Evolutionary conservation across 805 yeast genomes (phyloP).

Genomic region (Wickerhamomyces subpelliculosus): DNA sequence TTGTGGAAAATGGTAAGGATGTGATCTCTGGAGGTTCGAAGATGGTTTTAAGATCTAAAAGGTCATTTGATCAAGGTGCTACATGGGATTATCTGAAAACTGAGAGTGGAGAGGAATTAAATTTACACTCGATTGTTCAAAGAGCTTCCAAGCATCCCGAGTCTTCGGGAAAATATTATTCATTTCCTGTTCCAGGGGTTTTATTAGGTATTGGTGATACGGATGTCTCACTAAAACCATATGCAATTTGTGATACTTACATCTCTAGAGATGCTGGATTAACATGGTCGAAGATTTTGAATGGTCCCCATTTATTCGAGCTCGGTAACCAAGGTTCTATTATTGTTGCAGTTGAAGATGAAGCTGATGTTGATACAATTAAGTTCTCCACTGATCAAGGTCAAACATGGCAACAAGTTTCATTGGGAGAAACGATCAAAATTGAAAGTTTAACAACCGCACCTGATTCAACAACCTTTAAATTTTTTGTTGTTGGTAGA

Average conservation of each 20-base stretch:
- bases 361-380: conserved; percentile 27
- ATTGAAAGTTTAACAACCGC: conserved; percentile 47
- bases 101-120: conserved; percentile 30
- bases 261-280: conserved; percentile 72
- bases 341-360: conserved; percentile 50
- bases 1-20: conserved; percentile 16
- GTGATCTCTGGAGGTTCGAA: conserved; percentile 4
- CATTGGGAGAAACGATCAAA: conserved; percentile 36
- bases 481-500: conserved; percentile 46
- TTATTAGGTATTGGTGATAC: conserved; percentile 36
- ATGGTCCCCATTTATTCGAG: conserved; percentile 45
- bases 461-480: conserved; percentile 62
- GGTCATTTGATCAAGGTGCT: conserved; percentile 32
- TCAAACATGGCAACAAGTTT: conserved; percentile 46
- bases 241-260: conserved; percentile 39
- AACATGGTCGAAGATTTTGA: conserved; percentile 55
- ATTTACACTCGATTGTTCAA: conserved; percentile 29
- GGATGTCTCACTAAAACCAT: conserved; percentile 19
- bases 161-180: conserved; percentile 24
- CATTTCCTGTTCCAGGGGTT: conserved; percentile 40
- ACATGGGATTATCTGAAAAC: conserved; percentile 25
- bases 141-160: conserved; percentile 15
- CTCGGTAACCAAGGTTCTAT: conserved; percentile 79
- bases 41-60: conserved; percentile 19
- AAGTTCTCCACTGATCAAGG: conserved; percentile 72